Percentiles rank a stretch among this genome's conserved stretches.
These are phyloP conservation scores for Exophiala alcalophila DNA, from an alignment of 2,329 filamentous ascomycete genomes.

Conservation along the genomic window DNA sequence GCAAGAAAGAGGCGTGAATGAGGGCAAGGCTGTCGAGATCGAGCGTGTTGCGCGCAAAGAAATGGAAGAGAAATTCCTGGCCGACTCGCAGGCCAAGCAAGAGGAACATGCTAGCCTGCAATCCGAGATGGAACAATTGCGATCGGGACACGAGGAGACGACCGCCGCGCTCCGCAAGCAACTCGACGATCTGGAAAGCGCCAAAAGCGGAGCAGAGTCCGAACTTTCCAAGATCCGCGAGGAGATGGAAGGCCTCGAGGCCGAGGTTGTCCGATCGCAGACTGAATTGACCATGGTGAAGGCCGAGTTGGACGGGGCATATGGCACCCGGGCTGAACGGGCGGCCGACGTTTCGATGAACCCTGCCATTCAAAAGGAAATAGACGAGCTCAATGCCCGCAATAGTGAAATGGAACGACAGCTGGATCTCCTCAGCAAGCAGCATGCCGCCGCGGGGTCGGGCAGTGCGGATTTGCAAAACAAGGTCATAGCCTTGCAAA, in stretches of 20 bases:
- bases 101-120: conserved; percentile 33
- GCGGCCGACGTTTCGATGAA: conserved; percentile 62
- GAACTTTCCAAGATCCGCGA: conserved; percentile 43
- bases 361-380: conserved; percentile 57
- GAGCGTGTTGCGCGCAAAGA: conserved; percentile 24
- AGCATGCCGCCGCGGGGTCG: conserved; percentile 31
- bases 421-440: conserved; percentile 43
- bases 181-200: conserved; percentile 30
- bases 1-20: conserved; percentile 35
- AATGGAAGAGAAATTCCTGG: conserved; percentile 22
- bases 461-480: conserved; percentile 40
- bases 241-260: conserved; percentile 56
- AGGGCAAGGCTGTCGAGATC: conserved; percentile 30
- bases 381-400: conserved; percentile 53
- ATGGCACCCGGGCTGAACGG: conserved; percentile 70
- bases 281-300: conserved; percentile 85
- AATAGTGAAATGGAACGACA: conserved; percentile 49
- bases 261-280: conserved; percentile 62
- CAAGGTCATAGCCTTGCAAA: conserved; percentile 57
- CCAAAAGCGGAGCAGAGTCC: conserved; percentile 36
- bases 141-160: conserved; percentile 21
- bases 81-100: conserved; percentile 30
- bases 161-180: conserved; percentile 27
- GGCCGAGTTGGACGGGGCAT: conserved; percentile 91
- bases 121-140: conserved; percentile 8